Evolutionary conservation across 208 protist genomes (phyloP).

Genomic region (Phytomonas serpens): DNA sequence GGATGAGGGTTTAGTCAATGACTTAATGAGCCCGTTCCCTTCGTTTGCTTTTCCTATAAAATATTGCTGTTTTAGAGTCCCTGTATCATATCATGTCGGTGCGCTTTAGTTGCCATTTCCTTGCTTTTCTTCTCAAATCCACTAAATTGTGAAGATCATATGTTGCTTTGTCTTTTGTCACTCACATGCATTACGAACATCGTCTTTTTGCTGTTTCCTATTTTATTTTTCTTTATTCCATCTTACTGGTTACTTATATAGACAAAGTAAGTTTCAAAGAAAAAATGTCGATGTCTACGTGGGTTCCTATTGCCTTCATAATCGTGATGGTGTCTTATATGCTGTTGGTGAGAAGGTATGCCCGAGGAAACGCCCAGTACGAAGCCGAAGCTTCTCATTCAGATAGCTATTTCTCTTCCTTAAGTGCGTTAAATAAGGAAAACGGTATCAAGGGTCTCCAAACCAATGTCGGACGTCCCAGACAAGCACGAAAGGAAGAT

Average conservation of each 20-base stretch:
- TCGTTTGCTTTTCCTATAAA: neutral
- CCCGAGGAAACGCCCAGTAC: neutral
- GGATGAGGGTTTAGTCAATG: neutral
- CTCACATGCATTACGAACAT: neutral
- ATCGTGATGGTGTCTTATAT: neutral
- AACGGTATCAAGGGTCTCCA: neutral
- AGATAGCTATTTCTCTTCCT: neutral
- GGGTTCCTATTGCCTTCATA: conserved; percentile 10
- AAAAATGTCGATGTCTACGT: neutral
- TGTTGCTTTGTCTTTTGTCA: neutral
- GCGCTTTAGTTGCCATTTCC: neutral
- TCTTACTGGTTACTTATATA: neutral
- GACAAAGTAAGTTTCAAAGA: neutral
- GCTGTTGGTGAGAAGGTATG: neutral
- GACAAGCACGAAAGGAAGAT: neutral
- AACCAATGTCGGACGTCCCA: neutral
- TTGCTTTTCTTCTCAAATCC: neutral
- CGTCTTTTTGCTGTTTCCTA: neutral
- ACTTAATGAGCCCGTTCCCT: neutral
- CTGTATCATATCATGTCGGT: neutral
- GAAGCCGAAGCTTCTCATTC: neutral
- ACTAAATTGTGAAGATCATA: neutral
- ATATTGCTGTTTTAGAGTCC: neutral
- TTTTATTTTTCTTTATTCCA: neutral
- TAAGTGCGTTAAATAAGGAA: neutral